Percentiles rank a stretch among this genome's conserved stretches.
Evolutionary conservation across 768 basidiomycete species (phyloP).

Genomic region (Suillus spraguei): DNA sequence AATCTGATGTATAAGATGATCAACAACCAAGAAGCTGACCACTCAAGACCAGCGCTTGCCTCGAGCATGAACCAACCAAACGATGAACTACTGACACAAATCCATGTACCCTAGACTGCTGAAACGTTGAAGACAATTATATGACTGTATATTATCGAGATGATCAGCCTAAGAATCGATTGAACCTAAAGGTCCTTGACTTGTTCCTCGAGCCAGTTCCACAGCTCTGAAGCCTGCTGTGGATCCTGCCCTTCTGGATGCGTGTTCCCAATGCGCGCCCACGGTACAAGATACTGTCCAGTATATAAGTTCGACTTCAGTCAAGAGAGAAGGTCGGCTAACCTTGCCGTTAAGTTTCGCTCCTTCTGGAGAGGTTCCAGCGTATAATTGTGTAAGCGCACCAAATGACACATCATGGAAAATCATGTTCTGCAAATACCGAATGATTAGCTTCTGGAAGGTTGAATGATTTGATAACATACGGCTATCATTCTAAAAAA

Average conservation of each 20-base stretch:
- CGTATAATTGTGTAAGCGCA: constrained; percentile 52
- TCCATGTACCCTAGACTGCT: background rate
- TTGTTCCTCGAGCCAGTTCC: constrained; percentile 51
- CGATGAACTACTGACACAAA: background rate
- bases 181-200: constrained; percentile 27
- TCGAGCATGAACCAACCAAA: background rate
- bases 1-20: too few species aligned
- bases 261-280: constrained; percentile 42
- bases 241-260: constrained; percentile 37
- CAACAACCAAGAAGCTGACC: too few species aligned
- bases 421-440: constrained; percentile 13
- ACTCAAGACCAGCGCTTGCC: background rate
- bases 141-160: background rate
- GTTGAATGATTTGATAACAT: constrained; percentile 4
- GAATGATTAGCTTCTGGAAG: background rate
- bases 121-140: background rate
- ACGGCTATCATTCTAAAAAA: constrained; percentile 9
- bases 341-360: constrained; percentile 49
- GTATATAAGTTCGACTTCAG: background rate
- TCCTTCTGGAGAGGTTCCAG: constrained; percentile 47
- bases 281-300: constrained; percentile 47
- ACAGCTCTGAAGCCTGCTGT: constrained; percentile 38
- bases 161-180: background rate
- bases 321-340: background rate
- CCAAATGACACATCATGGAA: constrained; percentile 40